Evolutionary conservation across 805 yeast genomes (phyloP), one percentile per base, ranked within the genome.

Genomic region (Saccharomycopsis capsularis): DNA sequence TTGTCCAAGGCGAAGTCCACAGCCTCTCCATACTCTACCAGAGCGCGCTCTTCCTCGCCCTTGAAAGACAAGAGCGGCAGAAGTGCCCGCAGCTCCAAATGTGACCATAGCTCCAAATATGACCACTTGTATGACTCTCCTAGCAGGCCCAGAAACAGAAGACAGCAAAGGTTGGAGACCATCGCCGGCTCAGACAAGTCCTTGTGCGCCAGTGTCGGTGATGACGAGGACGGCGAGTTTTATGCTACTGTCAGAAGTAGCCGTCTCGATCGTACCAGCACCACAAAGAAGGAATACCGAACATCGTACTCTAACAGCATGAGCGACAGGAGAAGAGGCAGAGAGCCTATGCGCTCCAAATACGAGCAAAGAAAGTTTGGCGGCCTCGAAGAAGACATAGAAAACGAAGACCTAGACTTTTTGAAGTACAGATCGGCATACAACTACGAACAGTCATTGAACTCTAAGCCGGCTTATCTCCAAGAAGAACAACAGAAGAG

Each of bases 401-500:
- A n/a, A n/a, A n/a, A n/a, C n/a, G 38, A 34, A 16, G 38, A 34
- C 19, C 13, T 6, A 9, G 39, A 46, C 21, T 30, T 16, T 4
- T 41, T 52, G 19, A 49, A 25, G 39, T 52, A 42, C 30, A 22
- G 36, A 21, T 52, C 55, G 34, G 55, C 55, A 4, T 52, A 52
- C 42, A 52, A 52, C 30, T 52, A 39, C 21, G 50, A 44, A 23
- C 45, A 48, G 24, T 52, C 55, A n/a, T 24, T 43, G 2, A 24
- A 35, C 19, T 23, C 35, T 5, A 46, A 18, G 9, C 47, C 50
- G 34, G 22, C 13, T 4, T 18, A 18, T 23, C 18, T 34, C 38
- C 7, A 34, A 18, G 19, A 34, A n/a, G 38, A 34, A 34, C 7
- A 11, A 18, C 7, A 13, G 19, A 7, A 13, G 32, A 27, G 19